Evolutionary conservation across 2,329 filamentous ascomycete species (phyloP), one percentile per base, ranked within the genome.

Genomic region (Ophiostoma angusticollis): DNA sequence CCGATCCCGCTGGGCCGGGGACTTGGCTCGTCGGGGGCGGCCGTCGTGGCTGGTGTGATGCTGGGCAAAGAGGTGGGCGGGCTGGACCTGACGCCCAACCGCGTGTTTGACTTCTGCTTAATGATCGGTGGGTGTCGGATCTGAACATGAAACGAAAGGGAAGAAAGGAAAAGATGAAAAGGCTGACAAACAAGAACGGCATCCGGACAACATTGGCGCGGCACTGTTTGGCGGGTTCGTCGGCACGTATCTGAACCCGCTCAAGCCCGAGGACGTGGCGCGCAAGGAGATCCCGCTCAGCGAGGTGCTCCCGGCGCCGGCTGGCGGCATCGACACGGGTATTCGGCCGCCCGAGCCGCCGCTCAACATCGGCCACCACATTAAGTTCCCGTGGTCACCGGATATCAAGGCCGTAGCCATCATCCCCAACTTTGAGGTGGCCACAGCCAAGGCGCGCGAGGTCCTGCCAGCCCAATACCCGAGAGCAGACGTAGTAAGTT

Each of bases 391-490:
- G 30, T 96, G 89, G 89, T 81, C 85, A 42, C 76, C 79, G 47
- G 84, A 93, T 59, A 94, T 98, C 68, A 96, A 95, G 67, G 89
- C 87, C 45, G 80, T 98, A 48, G 86, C 87, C 49, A 89, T 98
- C 52, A 94, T 98, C 45, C 91, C 91, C 8, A 75, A 94, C 51
- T 98, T 96, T 54, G 84, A 94, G 58, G 87, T 96, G 22, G 76
- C 86, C n/a, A 98, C 91, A 1, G 86, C 89, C 44, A 83, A 85
- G 54, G 89, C 91, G 5, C 77, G 91, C 53, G 77, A 78, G 42
- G 89, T 94, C 16, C 67, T 98, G 24, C 91, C 91, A 3, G 72
- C 74, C 31, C 66, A 72, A 41, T 98, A 96, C 56, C 72, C 78
- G 14, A 74, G 85, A 46, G 72, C 76, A 40, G 89, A 95, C 58